Percentiles rank a stretch among this genome's conserved stretches.
Evolutionary conservation across 176 grass and related monocot species (phyloP).

Genomic region (Puya raimondii): DNA sequence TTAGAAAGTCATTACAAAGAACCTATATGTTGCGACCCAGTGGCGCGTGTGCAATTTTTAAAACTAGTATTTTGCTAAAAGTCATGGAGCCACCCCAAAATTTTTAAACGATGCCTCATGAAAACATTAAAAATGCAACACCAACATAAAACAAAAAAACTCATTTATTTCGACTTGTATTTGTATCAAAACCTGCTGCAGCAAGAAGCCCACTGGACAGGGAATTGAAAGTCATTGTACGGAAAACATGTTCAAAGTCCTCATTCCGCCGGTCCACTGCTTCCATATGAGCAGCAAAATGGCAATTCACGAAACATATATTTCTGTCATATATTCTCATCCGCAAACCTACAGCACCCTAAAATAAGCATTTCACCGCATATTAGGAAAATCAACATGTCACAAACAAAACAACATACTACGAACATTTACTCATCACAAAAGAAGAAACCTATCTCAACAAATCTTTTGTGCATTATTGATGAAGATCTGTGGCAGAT

Average conservation of each 20-base stretch:
- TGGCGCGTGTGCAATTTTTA: too few species aligned
- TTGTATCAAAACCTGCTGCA: slow-evolving; percentile 43
- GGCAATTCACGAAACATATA: slow-evolving; percentile 92
- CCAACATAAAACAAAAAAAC: too few species aligned
- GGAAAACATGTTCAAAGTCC: slow-evolving; percentile 86
- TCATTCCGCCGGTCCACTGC: slow-evolving; percentile 77
- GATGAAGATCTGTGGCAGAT: too few species aligned
- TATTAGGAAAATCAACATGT: background rate
- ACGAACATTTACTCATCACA: background rate
- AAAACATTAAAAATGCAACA: too few species aligned
- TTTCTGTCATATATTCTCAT: slow-evolving; percentile 71
- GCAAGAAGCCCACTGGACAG: slow-evolving; percentile 31
- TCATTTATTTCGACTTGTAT: too few species aligned
- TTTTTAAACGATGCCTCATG: too few species aligned
- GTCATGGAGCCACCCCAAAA: too few species aligned
- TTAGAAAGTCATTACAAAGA: background rate
- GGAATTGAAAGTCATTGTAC: slow-evolving; percentile 57
- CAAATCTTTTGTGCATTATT: too few species aligned
- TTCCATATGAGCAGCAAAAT: slow-evolving; percentile 95
- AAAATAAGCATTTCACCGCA: background rate
- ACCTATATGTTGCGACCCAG: background rate
- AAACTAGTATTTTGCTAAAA: too few species aligned
- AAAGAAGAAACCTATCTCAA: too few species aligned
- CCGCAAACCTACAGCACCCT: slow-evolving; percentile 89
- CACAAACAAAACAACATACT: slow-evolving; percentile 23